phyloP scores from a whole-genome alignment of 2,329 filamentous ascomycete species.

The Boeremia lycopersici region DNA sequence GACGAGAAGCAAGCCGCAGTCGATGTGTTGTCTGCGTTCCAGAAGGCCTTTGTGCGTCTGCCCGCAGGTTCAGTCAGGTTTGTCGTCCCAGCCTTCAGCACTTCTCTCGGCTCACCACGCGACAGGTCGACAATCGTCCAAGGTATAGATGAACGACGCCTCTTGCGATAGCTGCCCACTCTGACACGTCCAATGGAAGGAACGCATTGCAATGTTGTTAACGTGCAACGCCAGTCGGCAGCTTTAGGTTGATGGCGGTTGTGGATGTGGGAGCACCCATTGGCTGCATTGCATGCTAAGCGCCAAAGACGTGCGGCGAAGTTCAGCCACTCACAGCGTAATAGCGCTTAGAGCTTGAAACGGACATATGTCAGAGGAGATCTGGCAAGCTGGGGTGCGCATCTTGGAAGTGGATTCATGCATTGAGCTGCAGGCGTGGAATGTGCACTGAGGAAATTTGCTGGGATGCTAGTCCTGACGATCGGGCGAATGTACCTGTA shows the following conservation, averaged over 20 bases:
- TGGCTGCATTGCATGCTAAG: slow-evolving; percentile 27
- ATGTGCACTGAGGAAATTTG: slow-evolving; percentile 6
- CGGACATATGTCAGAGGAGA: slow-evolving; percentile 20
- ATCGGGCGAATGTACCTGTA: slow-evolving; percentile 6
- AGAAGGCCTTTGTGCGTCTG: slow-evolving; percentile 13
- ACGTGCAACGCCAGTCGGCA: slow-evolving; percentile 25
- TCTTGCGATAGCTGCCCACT: slow-evolving; percentile 12
- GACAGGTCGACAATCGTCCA: slow-evolving; percentile 27
- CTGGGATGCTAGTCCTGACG: neutral
- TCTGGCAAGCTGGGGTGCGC: slow-evolving; percentile 19
- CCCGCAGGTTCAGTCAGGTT: neutral
- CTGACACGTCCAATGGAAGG: slow-evolving; percentile 26
- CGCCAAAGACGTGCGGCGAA: slow-evolving; percentile 32
- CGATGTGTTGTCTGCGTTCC: slow-evolving; percentile 16
- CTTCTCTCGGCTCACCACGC: slow-evolving; percentile 24
- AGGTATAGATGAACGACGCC: slow-evolving; percentile 28
- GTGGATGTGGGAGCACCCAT: slow-evolving; percentile 13
- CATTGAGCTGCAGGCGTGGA: slow-evolving; percentile 5
- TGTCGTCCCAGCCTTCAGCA: slow-evolving; percentile 27
- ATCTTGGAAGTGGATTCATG: slow-evolving; percentile 12
- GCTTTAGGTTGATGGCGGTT: slow-evolving; percentile 13
- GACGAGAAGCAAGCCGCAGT: slow-evolving; percentile 4
- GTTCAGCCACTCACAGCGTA: slow-evolving; percentile 34
- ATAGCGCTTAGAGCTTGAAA: slow-evolving; percentile 41
- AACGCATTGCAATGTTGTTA: slow-evolving; percentile 23